A percentile compares a stretch with the other conserved stretches of the same genome.
Evolutionary conservation across 2,329 filamentous ascomycete genomes (phyloP).

Genomic region (Penicillium digitatum): DNA sequence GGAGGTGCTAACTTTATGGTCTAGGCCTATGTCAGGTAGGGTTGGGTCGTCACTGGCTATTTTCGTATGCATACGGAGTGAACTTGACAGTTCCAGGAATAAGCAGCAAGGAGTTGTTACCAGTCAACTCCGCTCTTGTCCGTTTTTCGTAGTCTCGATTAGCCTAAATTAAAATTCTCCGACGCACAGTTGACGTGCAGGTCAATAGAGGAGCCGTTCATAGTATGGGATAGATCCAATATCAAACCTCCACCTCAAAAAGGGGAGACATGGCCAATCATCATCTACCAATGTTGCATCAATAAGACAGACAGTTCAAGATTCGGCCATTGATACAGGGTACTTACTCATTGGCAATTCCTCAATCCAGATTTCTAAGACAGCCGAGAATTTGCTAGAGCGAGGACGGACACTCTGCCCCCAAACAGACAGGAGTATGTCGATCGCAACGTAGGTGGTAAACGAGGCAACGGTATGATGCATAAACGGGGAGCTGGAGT

Average conservation of each 20-base stretch:
- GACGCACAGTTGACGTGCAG: background rate
- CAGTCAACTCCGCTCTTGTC: background rate
- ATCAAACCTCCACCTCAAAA: background rate
- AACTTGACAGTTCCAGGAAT: background rate
- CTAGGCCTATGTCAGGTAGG: background rate
- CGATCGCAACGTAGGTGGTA: slow-evolving; percentile 2
- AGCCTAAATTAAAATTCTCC: background rate
- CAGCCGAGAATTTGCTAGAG: background rate
- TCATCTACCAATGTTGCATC: background rate
- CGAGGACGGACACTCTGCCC: background rate
- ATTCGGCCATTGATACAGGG: background rate
- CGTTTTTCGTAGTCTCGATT: background rate
- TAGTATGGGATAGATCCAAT: slow-evolving; percentile 2
- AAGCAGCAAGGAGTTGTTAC: background rate
- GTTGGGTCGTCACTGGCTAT: no score
- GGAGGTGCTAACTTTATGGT: background rate
- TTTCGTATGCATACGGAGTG: background rate
- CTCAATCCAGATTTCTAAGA: background rate
- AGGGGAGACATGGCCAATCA: background rate
- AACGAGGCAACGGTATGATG: background rate
- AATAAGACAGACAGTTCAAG: no score
- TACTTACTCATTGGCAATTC: background rate
- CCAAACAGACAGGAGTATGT: background rate
- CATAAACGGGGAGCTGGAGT: slow-evolving; percentile 2
- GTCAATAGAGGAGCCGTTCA: background rate